These are phyloP conservation scores for Scytalidium sp. DNA, from an alignment of 2,329 filamentous ascomycete species.

Conservation along the genomic window DNA sequence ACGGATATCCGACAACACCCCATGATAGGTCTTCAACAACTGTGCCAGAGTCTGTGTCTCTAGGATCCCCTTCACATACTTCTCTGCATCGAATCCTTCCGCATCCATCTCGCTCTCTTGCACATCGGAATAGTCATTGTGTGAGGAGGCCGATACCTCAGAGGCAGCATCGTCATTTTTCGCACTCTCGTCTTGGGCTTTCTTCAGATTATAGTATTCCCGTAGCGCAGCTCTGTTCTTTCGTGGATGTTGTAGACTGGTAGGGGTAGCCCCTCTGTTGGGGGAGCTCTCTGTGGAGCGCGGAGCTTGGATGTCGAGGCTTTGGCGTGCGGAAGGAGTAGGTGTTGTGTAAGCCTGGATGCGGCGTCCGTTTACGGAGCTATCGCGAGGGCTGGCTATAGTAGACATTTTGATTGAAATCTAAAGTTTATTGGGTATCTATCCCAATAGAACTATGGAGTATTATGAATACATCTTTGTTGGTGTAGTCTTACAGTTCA, in stretches of 20 bases:
- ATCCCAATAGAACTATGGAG: not conserved
- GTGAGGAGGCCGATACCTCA: constrained; percentile 26
- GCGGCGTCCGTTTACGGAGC: constrained; percentile 54
- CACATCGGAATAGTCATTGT: constrained; percentile 48
- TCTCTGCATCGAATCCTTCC: constrained; percentile 68
- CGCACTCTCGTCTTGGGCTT: constrained; percentile 28
- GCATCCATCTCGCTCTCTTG: constrained; percentile 71
- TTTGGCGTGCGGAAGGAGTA: constrained; percentile 72
- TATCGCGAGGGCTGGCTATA: constrained; percentile 61
- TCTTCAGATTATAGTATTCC: constrained; percentile 88
- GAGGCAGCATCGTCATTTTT: constrained; percentile 17
- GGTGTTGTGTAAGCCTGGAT: constrained; percentile 60
- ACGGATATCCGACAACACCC: constrained; percentile 75
- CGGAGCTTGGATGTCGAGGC: constrained; percentile 54
- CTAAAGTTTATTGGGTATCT: not conserved
- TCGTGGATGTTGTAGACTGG: constrained; percentile 19
- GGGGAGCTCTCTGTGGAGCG: constrained; percentile 60
- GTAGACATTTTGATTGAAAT: constrained; percentile 53
- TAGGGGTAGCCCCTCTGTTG: constrained; percentile 33
- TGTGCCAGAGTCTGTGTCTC: constrained; percentile 63
- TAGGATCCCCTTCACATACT: constrained; percentile 61
- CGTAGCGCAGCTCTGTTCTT: constrained; percentile 79
- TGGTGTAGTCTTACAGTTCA: too few species aligned
- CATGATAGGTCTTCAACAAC: constrained; percentile 67
- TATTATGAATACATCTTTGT: not conserved